These are phyloP conservation scores for Heliamphora pulchella DNA, from an alignment of 179 eudicot genomes.

Conservation along the genomic window DNA sequence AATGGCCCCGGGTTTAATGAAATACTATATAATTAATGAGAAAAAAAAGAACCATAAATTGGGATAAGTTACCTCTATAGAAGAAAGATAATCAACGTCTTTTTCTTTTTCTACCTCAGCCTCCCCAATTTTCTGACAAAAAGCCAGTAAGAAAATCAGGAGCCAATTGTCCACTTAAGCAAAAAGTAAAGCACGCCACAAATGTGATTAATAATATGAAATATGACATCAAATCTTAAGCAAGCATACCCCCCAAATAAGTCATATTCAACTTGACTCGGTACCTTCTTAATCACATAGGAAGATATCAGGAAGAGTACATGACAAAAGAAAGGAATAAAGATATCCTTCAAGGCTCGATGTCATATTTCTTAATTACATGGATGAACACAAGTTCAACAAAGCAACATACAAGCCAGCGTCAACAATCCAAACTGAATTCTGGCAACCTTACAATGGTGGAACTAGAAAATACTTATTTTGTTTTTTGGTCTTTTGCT, in stretches of 20 bases:
- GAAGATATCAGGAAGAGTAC: background rate
- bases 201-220: background rate
- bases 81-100: conserved; percentile 89
- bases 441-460: background rate
- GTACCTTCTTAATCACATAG: background rate
- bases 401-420: background rate
- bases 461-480: too few species aligned
- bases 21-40: background rate
- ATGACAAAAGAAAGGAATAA: background rate
- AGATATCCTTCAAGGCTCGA: background rate
- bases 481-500: too few species aligned
- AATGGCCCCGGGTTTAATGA: background rate
- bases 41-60: too few species aligned
- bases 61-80: conserved; percentile 63
- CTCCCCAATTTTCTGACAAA: conserved; percentile 74
- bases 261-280: background rate
- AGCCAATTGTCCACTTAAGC: background rate
- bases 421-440: background rate
- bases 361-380: too few species aligned
- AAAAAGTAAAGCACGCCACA: background rate
- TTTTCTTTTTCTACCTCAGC: conserved; percentile 67
- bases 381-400: background rate
- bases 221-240: background rate
- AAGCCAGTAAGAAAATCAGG: conserved; percentile 18
- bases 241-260: background rate